Conservation (phyloP, 306 rosid species). For the Gastrolobium villosum region DNA sequence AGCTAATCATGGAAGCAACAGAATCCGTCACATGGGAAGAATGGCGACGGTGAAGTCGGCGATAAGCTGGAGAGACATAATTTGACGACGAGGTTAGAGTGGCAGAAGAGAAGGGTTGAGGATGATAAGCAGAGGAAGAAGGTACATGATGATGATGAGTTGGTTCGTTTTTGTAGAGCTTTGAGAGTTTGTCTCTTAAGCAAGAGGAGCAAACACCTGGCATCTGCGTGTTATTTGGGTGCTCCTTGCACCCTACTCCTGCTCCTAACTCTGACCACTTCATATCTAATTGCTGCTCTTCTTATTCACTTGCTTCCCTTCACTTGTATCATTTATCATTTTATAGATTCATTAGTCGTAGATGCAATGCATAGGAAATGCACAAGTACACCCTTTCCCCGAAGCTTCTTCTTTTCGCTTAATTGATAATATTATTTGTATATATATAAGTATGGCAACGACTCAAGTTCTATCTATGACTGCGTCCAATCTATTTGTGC, state of each 20-base stretch:
- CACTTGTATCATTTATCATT: constrained; percentile 15
- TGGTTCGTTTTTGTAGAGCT: constrained; percentile 48
- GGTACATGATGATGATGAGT: constrained; percentile 14
- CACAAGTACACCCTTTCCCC: constrained; percentile 3
- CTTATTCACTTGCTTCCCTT: not conserved
- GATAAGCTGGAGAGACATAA: constrained; percentile 45
- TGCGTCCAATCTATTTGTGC: constrained; percentile 43
- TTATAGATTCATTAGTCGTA: constrained; percentile 38
- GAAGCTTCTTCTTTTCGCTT: constrained; percentile 43
- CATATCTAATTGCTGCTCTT: constrained; percentile 46
- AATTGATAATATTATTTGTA: not conserved
- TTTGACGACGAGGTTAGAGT: constrained; percentile 24
- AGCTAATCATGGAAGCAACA: constrained; percentile 44
- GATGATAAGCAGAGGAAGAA: not conserved
- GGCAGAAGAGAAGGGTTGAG: constrained; percentile 12
- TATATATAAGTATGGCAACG: not conserved
- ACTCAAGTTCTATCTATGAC: constrained; percentile 40
- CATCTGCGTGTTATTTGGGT: constrained; percentile 51
- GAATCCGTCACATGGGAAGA: constrained; percentile 54
- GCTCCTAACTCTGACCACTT: constrained; percentile 56
- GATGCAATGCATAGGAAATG: constrained; percentile 32
- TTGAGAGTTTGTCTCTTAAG: constrained; percentile 65
- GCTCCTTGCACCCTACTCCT: constrained; percentile 57
- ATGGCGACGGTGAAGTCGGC: constrained; percentile 56
- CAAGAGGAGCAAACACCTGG: constrained; percentile 75